Evolutionary conservation across 768 basidiomycete genomes (phyloP), one percentile per base, ranked within the genome.

Genomic region (Auricularia cornea): DNA sequence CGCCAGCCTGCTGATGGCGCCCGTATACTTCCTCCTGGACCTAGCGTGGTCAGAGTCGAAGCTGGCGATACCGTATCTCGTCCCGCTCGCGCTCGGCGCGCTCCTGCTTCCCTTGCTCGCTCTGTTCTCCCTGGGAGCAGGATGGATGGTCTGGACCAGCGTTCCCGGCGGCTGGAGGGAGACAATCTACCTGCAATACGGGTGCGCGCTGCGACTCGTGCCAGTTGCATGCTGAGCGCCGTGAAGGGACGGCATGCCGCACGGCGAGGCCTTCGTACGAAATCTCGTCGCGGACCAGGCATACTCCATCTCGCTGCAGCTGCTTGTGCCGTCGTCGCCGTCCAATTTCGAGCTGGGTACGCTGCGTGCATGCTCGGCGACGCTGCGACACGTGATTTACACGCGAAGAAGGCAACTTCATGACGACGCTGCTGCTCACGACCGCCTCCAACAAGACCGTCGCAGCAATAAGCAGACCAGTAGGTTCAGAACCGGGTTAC

Each of bases 121-220:
- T 33, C 69, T 84, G 66, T 72, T 88, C 3, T 89, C 91, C 12
- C 65, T 83, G 18, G 80, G 81, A 65, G 86, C 90, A 10, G 91
- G 91, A 2, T 85, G 82, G 76, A 73, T 85, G 59, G 88, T 93
- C 3, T 92, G 90, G 89, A 84, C 77, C 66, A 88, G 77, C 66
- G 78, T 85, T 3, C 87, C 90, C 14, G 81, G 84, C 4, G 80
- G 83, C 33, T 94, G 92, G 92, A 79, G 86, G 64, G 73, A 81
- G 12, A 81, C 85, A 16, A 64, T 91, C 26, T 84, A 85, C 71
- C 77, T 94, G 23, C 89, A 92, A 77, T 94, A 92, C 67, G 91
- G 91, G 91, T 92, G 72, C 41, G 84, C 71, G 29, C 56, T 48
- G 30, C 1, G 5, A 56, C 18, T 52, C 31, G n/a, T 30, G 12